A percentile compares a stretch with the other conserved stretches of the same genome.
These are phyloP conservation scores for Penicillium aurantiogriseum DNA, from an alignment of 2,329 filamentous ascomycete genomes.

Conservation along the genomic window DNA sequence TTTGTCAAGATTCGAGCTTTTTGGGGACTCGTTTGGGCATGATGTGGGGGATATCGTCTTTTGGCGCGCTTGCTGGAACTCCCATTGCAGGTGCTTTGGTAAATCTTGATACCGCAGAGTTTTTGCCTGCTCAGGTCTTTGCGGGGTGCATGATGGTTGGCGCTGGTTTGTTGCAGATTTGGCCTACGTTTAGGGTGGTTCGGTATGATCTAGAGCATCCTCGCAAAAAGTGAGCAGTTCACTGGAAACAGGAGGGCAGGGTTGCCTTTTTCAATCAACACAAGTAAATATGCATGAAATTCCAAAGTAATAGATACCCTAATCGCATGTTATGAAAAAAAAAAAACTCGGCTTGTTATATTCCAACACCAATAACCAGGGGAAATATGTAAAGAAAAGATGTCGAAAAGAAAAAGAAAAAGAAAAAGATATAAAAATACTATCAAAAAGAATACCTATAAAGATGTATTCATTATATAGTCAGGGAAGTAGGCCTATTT, in stretches of 20 bases:
- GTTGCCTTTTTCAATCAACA: not conserved
- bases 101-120: constrained; percentile 25
- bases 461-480: no score
- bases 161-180: constrained; percentile 27
- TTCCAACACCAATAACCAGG: no score
- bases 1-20: constrained; percentile 27
- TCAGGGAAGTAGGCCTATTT: no score
- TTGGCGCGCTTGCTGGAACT: constrained; percentile 32
- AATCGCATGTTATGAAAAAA: no score
- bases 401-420: no score
- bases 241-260: not conserved
- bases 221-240: not conserved
- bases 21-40: constrained; percentile 34
- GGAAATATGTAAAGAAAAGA: no score
- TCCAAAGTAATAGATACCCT: no score
- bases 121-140: constrained; percentile 33
- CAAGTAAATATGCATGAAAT: not conserved
- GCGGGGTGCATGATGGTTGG: constrained; percentile 35
- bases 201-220: constrained; percentile 20
- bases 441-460: no score
- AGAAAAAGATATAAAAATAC: no score
- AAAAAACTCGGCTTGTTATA: no score
- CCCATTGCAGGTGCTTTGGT: constrained; percentile 36
- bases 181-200: constrained; percentile 28
- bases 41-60: constrained; percentile 38